Percentiles rank a stretch among this genome's conserved stretches.
Conservation (phyloP, 2,329 filamentous ascomycete genomes). For the Emergomyces pasteurianus region DNA sequence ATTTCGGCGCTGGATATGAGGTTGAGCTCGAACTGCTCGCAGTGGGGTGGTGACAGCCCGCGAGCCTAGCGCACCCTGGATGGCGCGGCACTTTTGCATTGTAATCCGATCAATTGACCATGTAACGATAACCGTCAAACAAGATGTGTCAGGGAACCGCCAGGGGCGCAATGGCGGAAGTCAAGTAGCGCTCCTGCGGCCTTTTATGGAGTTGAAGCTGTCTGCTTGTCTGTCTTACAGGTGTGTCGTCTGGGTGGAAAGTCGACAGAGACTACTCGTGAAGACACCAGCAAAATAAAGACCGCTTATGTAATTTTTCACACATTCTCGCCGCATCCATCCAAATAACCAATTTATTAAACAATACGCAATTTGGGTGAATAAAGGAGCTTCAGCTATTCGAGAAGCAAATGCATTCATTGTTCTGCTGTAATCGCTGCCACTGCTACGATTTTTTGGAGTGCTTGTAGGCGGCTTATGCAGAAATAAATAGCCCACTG, state of each 20-base stretch:
- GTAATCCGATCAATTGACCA: conserved; percentile 19
- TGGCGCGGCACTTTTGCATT: conserved; percentile 36
- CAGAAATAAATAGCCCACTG: no score
- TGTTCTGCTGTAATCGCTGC: no score
- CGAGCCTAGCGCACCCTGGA: conserved; percentile 30
- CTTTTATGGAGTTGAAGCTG: conserved; percentile 13
- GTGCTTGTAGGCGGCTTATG: no score
- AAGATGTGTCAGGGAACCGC: conserved; percentile 6
- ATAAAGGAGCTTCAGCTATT: no score
- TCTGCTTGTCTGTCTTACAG: conserved; percentile 12
- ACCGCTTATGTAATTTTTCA: no score
- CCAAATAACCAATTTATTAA: no score
- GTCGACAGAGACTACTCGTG: neutral
- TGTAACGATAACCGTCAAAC: conserved; percentile 18
- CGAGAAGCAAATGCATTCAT: no score
- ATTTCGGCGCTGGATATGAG: conserved; percentile 36
- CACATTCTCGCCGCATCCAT: no score
- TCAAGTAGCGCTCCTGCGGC: neutral
- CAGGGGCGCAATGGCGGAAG: neutral
- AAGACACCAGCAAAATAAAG: no score
- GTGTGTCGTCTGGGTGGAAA: neutral
- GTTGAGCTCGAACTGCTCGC: conserved; percentile 20
- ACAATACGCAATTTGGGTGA: no score
- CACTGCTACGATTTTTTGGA: no score
- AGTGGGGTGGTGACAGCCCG: conserved; percentile 26